Percentiles rank a stretch among this genome's conserved stretches.
Conservation (phyloP, 495 filamentous ascomycete species). For the Emericellopsis terricola region DNA sequence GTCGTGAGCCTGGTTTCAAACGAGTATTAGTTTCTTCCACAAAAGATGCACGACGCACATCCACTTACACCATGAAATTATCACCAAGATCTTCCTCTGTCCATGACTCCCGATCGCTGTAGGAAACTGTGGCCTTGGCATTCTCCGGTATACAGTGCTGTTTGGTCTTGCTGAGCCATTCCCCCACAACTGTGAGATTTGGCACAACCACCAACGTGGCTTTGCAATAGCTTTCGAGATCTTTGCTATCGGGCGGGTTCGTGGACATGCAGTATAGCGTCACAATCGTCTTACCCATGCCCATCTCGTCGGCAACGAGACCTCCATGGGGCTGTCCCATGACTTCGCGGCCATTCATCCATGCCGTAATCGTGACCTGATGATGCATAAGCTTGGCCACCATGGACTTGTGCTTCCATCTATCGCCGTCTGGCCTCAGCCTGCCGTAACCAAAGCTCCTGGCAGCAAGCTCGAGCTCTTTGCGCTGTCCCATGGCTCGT, state of each 20-base stretch:
- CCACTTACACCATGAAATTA: slow-evolving; percentile 9
- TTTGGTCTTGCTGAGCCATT: slow-evolving; percentile 32
- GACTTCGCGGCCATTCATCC: slow-evolving; percentile 39
- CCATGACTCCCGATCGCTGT: neutral
- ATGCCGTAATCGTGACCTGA: slow-evolving; percentile 35
- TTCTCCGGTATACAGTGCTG: neutral
- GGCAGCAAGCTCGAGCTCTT: neutral
- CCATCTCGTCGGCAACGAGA: slow-evolving; percentile 43
- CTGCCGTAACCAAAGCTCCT: neutral
- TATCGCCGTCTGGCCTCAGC: neutral
- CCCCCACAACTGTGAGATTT: slow-evolving; percentile 26
- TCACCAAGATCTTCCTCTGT: too few species aligned
- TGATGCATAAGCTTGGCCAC: slow-evolving; percentile 27
- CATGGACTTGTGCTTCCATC: slow-evolving; percentile 16
- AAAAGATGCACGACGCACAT: neutral
- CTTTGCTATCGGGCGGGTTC: slow-evolving; percentile 12
- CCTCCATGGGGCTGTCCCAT: slow-evolving; percentile 27
- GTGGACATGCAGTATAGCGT: slow-evolving; percentile 32
- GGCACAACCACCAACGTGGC: slow-evolving; percentile 32
- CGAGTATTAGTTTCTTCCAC: neutral
- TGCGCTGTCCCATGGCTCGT: neutral
- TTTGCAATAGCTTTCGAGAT: slow-evolving; percentile 3
- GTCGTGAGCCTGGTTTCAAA: neutral
- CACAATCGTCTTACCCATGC: slow-evolving; percentile 42
- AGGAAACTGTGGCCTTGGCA: neutral